Evolutionary conservation across 2,329 filamentous ascomycete genomes (phyloP), one percentile per base, ranked within the genome.

Genomic region (Hortaea sp.): DNA sequence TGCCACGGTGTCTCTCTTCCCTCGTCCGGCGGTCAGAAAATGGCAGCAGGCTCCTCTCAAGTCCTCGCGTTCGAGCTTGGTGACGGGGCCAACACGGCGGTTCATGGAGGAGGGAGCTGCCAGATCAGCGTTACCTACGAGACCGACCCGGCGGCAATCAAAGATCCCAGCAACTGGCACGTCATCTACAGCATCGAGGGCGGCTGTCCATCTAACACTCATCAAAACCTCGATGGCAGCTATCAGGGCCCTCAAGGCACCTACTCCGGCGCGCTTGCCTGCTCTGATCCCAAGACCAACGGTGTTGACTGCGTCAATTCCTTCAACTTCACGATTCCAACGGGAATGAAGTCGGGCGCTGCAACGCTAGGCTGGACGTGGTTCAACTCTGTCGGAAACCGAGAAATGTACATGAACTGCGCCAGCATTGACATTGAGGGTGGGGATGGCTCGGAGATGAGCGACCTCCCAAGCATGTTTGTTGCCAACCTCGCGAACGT

Each of bases 401-500:
- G 89, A 1, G 92, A 97, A 63, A 88, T 95, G 76, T 95, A 97
- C 75, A 94, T 95, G 88, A 94, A 95, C 75, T 98, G 90, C 57
- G 87, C 84, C 0, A 79, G 86, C 0, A 66, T 94, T 41, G 76
- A 73, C 0, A 73, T 97, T 27, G 78, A 77, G 0, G 69, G 66
- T 4, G 67, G 69, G 20, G 76, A 79, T 39, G 57, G 78, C 46
- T 65, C 71, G 1, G 77, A 77, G 53, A 76, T 82, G 51, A 62
- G 77, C 35, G 63, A 68, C 0, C 81, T 94, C 9, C 87, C 88
- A 0, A 71, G 81, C 47, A 83, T 94, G 78, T 82, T 88, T 45
- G 74, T 82, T 1, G 82, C 84, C 57, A 94, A 92, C 66, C 69
- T 88, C 49, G 64, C 60, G 41, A 73, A 74, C 47, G 32, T 35